phyloP scores from a whole-genome alignment of 1,284 basidiomycete genomes.

The Pyrrhoderma lamaoense region DNA sequence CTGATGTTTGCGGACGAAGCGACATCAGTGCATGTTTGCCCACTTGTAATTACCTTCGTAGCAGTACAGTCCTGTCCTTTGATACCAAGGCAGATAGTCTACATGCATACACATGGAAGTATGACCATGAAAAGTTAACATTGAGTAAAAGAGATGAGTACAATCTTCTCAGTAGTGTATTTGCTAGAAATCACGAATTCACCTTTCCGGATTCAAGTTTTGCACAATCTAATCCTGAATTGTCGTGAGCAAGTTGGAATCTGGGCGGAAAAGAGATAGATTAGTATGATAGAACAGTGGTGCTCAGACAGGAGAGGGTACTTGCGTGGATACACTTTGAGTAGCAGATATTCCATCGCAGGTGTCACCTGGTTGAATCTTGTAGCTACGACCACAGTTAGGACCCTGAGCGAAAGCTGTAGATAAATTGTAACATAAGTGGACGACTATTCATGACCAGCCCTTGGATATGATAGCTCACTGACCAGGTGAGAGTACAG shows the following conservation, averaged over 20 bases:
- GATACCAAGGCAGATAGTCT: conserved; percentile 37
- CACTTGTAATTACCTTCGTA: conserved; percentile 31
- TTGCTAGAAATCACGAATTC: neutral
- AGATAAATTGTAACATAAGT: too few species aligned
- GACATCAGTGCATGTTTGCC: conserved; percentile 38
- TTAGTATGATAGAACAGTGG: neutral
- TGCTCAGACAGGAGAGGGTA: too few species aligned
- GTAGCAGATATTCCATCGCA: conserved; percentile 41
- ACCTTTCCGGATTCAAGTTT: conserved; percentile 35
- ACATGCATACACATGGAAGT: too few species aligned
- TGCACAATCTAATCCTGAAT: conserved; percentile 33
- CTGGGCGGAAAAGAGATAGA: too few species aligned
- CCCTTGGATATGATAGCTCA: too few species aligned
- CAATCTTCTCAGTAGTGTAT: too few species aligned
- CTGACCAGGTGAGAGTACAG: too few species aligned
- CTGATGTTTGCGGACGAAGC: conserved; percentile 30
- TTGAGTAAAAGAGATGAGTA: too few species aligned
- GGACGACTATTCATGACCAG: too few species aligned
- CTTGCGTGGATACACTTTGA: conserved; percentile 37
- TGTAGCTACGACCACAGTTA: conserved; percentile 35
- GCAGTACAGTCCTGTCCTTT: conserved; percentile 36
- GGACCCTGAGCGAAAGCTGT: conserved; percentile 1
- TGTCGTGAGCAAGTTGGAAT: conserved; percentile 40
- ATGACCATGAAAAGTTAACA: neutral
- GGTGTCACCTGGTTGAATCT: conserved; percentile 34